These are phyloP conservation scores for Tubosaeta brunneosetosa DNA, from an alignment of 768 basidiomycete genomes.

Conservation along the genomic window DNA sequence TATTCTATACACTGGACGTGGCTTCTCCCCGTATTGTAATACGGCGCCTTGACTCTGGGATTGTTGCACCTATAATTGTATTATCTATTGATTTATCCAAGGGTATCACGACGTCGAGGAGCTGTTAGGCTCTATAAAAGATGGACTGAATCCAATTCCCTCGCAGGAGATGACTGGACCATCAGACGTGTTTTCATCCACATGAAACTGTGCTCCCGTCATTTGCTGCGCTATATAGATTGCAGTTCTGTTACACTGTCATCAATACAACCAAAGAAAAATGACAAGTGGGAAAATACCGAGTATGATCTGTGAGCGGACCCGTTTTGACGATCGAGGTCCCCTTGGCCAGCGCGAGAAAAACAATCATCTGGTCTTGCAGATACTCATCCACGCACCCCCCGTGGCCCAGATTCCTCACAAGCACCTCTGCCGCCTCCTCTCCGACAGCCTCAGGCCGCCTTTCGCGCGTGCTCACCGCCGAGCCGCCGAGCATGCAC, in stretches of 20 bases:
- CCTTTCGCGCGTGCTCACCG: slow-evolving; percentile 51
- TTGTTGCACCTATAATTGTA: slow-evolving; percentile 21
- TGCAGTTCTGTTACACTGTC: slow-evolving; percentile 42
- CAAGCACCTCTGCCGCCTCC: slow-evolving; percentile 56
- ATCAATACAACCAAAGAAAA: not conserved
- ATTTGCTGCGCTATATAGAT: slow-evolving; percentile 70
- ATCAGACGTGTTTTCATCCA: slow-evolving; percentile 41
- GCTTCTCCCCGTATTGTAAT: slow-evolving; percentile 18
- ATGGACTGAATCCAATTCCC: slow-evolving; percentile 55
- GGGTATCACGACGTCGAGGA: not conserved
- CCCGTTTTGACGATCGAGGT: slow-evolving; percentile 52
- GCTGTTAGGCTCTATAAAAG: not conserved
- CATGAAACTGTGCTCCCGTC: slow-evolving; percentile 59
- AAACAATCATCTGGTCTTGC: slow-evolving; percentile 76
- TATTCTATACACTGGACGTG: slow-evolving; percentile 21
- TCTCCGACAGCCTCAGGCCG: slow-evolving; percentile 47
- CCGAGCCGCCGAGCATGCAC: slow-evolving; percentile 65
- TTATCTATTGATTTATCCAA: slow-evolving; percentile 10
- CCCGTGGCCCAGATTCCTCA: slow-evolving; percentile 53
- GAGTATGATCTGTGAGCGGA: slow-evolving; percentile 64
- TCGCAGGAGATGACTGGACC: slow-evolving; percentile 51
- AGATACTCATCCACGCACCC: slow-evolving; percentile 69
- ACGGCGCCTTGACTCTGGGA: slow-evolving; percentile 7
- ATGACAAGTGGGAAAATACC: slow-evolving; percentile 33
- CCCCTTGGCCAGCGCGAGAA: slow-evolving; percentile 69